A percentile compares a stretch with the other conserved stretches of the same genome.
Conservation (phyloP, 1,284 basidiomycete genomes). For the Marasmius sp. region DNA sequence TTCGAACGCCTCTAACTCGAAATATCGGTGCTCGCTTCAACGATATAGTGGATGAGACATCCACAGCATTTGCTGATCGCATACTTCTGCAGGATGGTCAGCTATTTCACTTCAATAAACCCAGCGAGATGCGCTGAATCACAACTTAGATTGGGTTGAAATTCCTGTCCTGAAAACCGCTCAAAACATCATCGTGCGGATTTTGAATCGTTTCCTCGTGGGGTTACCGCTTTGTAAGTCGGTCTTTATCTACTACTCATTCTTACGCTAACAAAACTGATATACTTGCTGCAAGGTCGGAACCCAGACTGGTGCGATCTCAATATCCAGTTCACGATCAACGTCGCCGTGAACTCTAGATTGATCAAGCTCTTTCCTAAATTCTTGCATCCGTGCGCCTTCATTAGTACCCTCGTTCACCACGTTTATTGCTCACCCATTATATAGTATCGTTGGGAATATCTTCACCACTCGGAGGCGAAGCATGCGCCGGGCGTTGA, state of each 20-base stretch:
- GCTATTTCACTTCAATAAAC: neutral
- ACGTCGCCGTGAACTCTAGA: slow-evolving; percentile 21
- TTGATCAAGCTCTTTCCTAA: slow-evolving; percentile 29
- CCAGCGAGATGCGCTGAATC: neutral
- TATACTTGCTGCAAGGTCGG: too few relatives aligned
- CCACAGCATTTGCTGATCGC: slow-evolving; percentile 13
- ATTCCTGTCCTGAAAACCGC: slow-evolving; percentile 13
- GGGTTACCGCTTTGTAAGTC: slow-evolving; percentile 23
- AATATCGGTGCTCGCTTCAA: slow-evolving; percentile 21
- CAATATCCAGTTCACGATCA: slow-evolving; percentile 30
- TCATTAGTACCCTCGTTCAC: neutral
- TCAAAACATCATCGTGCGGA: slow-evolving; percentile 20
- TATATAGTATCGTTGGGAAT: slow-evolving; percentile 7
- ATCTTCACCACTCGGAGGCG: slow-evolving; percentile 8
- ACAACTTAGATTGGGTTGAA: slow-evolving; percentile 17
- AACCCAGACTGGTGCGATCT: slow-evolving; percentile 28
- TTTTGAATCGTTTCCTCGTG: slow-evolving; percentile 23
- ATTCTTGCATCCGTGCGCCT: slow-evolving; percentile 30
- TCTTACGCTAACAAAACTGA: too few relatives aligned
- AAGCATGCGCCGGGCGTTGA: neutral
- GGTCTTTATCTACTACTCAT: too few relatives aligned
- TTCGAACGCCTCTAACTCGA: slow-evolving; percentile 23
- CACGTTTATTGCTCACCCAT: neutral
- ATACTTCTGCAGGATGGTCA: slow-evolving; percentile 8
- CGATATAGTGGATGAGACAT: slow-evolving; percentile 27